Base-by-base conservation (phyloP, 768 basidiomycete genomes). In the Tremella fuciformis region DNA sequence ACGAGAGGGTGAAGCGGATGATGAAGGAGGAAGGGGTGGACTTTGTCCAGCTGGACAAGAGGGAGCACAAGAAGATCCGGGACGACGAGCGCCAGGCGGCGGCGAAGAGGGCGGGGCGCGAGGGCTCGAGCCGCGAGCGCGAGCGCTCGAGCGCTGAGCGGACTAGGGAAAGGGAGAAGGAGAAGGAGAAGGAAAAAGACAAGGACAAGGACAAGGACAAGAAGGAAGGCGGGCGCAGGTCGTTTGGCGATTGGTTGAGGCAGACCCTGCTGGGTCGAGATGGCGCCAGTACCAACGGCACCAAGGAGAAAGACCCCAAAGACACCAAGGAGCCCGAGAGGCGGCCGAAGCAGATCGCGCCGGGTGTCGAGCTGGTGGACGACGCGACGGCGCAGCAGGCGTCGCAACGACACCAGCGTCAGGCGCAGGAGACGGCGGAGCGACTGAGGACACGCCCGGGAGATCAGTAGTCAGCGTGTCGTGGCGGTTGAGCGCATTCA, bases 401-500 rank as follows among this genome's bases (percentile, higher is more conserved):
- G 29, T 4, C 29, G 29, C 6, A 34, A 11, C 29, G 29, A 11
- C 29, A 34, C 11, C 29, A 11, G 4, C 29, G 29, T 34, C 29
- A 34, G 11, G 29, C 29, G 6, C 29, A 34, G 11, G 6, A 34
- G 29, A 34, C 29, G 29, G 29, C 29, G 29, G 29, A 34, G 29
- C 4, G 29, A 11, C 29, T 34, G 29, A 34, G 29, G 29, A 11
- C 42, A 8, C 42, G n/a, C 22, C 16, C n/a, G 22, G 18, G 18
- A 41, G 16, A 46, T 46, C 42, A 46, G 42, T 46, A 29, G 13
- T 52, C 42, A 46, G 42, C 42, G 6, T 29, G 49, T 21, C 18
- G 50, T 57, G 50, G 65, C 65, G 65, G 65, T 66, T 66, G 65
- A 66, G 65, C 65, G 65, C 65, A 66, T 66, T 48, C 65, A 66